Percentiles rank a stretch among this genome's conserved stretches.
Conservation (phyloP, 768 basidiomycete genomes). For the Agaricus subrufescens region DNA sequence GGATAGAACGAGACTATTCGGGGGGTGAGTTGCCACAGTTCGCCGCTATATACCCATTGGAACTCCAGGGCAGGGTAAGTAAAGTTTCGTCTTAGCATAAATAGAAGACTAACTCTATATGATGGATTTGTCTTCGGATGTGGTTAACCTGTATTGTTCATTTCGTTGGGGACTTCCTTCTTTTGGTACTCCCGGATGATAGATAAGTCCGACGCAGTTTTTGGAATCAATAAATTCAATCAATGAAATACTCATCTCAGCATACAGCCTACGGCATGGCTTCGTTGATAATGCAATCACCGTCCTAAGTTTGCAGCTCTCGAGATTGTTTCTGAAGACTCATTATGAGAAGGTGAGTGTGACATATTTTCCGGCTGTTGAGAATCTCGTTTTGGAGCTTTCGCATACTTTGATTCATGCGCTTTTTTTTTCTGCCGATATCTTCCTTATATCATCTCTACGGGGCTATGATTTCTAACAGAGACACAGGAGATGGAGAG, state of each 20-base stretch:
- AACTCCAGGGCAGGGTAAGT: conserved; percentile 88
- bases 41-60: conserved; percentile 81
- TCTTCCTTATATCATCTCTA: not conserved
- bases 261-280: conserved; percentile 71
- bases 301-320: conserved; percentile 77
- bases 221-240: conserved; percentile 86
- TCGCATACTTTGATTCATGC: not conserved
- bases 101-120: conserved; percentile 1
- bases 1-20: conserved; percentile 89
- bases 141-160: conserved; percentile 1
- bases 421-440: not conserved
- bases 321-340: conserved; percentile 57
- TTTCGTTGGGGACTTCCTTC: not conserved
- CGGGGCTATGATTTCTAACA: conserved; percentile 2
- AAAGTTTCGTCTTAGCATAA: not conserved
- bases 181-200: not conserved
- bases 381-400: not conserved
- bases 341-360: conserved; percentile 76
- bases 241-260: conserved; percentile 84
- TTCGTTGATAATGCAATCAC: conserved; percentile 78
- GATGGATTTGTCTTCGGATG: not conserved
- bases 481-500: conserved; percentile 67
- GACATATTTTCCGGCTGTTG: not conserved
- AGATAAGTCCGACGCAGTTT: conserved; percentile 92
- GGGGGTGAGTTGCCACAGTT: conserved; percentile 92